phyloP scores from a whole-genome alignment of 164 flowering plant species.

The Pachysandra terminalis region DNA sequence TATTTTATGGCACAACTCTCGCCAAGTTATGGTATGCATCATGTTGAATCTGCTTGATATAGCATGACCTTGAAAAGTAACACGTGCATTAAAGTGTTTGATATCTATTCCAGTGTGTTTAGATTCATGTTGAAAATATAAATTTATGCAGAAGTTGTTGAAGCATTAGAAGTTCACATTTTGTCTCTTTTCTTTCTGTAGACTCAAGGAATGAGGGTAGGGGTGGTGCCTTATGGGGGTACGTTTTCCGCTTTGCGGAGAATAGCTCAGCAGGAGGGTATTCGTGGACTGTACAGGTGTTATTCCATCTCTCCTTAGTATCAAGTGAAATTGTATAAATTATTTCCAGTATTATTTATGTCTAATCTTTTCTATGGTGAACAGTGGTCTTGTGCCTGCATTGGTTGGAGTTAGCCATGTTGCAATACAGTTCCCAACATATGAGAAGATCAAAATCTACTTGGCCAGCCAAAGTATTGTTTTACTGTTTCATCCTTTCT shows the following conservation, averaged over 20 bases:
- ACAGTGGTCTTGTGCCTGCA: conserved; percentile 97
- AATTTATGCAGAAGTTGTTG: background rate
- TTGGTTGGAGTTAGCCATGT: conserved; percentile 97
- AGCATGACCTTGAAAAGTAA: background rate
- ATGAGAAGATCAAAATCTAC: conserved; percentile 82
- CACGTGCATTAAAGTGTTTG: background rate
- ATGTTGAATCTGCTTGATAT: no score
- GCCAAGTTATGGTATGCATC: no score
- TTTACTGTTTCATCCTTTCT: background rate
- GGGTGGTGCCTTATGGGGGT: conserved; percentile 66
- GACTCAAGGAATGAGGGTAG: conserved; percentile 91
- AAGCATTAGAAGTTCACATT: background rate
- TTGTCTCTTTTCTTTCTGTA: conserved; percentile 26
- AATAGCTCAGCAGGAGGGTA: conserved; percentile 88
- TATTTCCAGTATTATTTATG: background rate
- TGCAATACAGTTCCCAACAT: conserved; percentile 93
- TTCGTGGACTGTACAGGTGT: conserved; percentile 94
- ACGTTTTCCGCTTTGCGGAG: conserved; percentile 86
- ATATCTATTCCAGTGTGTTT: background rate
- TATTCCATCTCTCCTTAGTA: background rate
- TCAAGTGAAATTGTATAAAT: background rate
- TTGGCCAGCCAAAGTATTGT: conserved; percentile 65
- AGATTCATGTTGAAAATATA: background rate
- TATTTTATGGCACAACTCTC: no score
- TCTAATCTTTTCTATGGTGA: conserved; percentile 17